Evolutionary conservation across 164 flowering plant genomes (phyloP).

Genomic region (Euptelea pleiosperma): DNA sequence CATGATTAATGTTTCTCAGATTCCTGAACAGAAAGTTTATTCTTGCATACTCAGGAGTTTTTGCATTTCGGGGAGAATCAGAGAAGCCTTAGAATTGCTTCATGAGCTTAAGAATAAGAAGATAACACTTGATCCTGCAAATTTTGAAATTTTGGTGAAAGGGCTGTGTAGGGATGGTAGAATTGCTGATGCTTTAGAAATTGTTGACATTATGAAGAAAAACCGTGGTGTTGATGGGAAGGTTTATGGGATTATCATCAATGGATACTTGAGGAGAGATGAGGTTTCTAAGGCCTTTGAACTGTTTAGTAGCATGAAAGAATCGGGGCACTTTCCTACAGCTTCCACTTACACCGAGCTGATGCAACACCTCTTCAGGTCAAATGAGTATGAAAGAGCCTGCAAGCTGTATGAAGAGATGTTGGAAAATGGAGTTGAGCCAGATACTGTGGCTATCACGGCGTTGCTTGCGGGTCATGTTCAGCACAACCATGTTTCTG

Average conservation of each 20-base stretch:
- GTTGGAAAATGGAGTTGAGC: slow-evolving; percentile 51
- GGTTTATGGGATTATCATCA: slow-evolving; percentile 51
- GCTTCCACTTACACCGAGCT: slow-evolving; percentile 58
- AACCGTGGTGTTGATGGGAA: slow-evolving; percentile 32
- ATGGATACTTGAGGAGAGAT: slow-evolving; percentile 50
- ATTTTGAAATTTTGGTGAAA: slow-evolving; percentile 51
- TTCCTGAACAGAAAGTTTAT: slow-evolving; percentile 43
- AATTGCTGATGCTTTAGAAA: slow-evolving; percentile 67
- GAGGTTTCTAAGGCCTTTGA: slow-evolving; percentile 54
- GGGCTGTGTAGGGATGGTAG: slow-evolving; percentile 67
- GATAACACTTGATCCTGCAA: slow-evolving; percentile 26
- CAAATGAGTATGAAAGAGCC: slow-evolving; percentile 53
- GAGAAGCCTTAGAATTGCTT: slow-evolving; percentile 65
- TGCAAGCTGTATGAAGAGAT: slow-evolving; percentile 57
- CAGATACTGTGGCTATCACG: slow-evolving; percentile 54
- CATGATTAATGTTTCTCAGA: slow-evolving; percentile 49
- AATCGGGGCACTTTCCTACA: slow-evolving; percentile 41
- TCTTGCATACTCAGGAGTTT: slow-evolving; percentile 50
- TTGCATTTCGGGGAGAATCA: slow-evolving; percentile 60
- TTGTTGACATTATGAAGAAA: slow-evolving; percentile 64
- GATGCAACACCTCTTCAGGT: slow-evolving; percentile 59
- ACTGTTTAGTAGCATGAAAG: slow-evolving; percentile 42
- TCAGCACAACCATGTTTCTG: slow-evolving; percentile 39
- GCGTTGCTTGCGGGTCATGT: slow-evolving; percentile 67
- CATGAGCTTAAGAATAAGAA: slow-evolving; percentile 47